These are phyloP conservation scores for Solanum peruvianum DNA, from an alignment of 257 asterid species.

Conservation along the genomic window DNA sequence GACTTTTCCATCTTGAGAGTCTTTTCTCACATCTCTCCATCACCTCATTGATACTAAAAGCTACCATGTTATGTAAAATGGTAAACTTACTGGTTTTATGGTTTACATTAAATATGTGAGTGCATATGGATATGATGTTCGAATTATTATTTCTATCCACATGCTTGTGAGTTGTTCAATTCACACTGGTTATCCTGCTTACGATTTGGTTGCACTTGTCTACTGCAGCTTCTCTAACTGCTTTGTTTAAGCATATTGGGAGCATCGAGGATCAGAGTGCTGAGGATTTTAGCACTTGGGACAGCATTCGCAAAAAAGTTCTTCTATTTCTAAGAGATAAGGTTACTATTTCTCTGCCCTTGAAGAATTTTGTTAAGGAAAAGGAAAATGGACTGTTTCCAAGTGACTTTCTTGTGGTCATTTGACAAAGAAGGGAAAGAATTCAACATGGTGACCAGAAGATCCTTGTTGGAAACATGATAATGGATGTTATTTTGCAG, in stretches of 20 bases:
- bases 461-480: not conserved
- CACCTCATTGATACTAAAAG: not conserved
- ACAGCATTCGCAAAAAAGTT: constrained; percentile 80
- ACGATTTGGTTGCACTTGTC: not conserved
- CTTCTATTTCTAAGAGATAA: constrained; percentile 75
- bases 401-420: not conserved
- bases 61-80: not conserved
- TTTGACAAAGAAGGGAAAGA: not conserved
- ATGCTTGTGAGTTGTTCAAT: not conserved
- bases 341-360: constrained; percentile 19
- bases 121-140: not conserved
- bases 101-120: not conserved
- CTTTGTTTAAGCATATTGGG: constrained; percentile 78
- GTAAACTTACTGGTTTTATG: not conserved
- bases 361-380: not conserved
- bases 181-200: not conserved
- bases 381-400: not conserved
- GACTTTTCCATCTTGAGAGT: too few species aligned
- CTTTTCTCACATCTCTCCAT: too few species aligned
- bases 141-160: not conserved
- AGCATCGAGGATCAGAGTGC: constrained; percentile 70
- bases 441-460: not conserved
- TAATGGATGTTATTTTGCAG: not conserved
- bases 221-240: constrained; percentile 81
- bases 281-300: constrained; percentile 74